Percentiles rank a stretch among this genome's conserved stretches.
Conservation (phyloP, 805 yeast genomes). For the Cyberlindnera maclurae region DNA sequence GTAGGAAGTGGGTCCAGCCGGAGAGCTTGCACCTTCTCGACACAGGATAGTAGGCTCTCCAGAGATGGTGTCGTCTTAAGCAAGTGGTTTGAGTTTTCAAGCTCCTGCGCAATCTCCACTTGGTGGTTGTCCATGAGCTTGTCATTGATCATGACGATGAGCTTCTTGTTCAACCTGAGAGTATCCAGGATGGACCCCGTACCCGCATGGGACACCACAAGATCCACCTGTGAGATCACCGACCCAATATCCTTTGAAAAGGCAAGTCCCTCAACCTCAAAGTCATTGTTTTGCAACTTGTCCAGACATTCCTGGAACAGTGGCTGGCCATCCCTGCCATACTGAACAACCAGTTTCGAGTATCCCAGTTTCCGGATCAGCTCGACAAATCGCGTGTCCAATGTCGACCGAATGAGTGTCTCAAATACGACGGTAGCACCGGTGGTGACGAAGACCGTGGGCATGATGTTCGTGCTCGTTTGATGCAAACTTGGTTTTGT, state of each 20-base stretch:
- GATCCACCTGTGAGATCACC: conserved; percentile 38
- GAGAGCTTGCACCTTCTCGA: conserved; percentile 9
- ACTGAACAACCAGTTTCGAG: conserved; percentile 45
- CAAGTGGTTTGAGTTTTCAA: conserved; percentile 30
- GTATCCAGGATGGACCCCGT: conserved; percentile 90
- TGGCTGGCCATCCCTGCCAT: conserved; percentile 35
- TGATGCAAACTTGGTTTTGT: background rate
- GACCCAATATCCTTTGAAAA: conserved; percentile 36
- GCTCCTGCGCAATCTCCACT: conserved; percentile 59
- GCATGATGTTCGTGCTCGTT: conserved; percentile 1
- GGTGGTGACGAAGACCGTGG: conserved; percentile 53
- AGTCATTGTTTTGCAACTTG: conserved; percentile 1
- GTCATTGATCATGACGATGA: conserved; percentile 67
- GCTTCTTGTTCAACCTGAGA: conserved; percentile 44
- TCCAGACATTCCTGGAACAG: conserved; percentile 14
- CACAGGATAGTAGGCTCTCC: conserved; percentile 13
- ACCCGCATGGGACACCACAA: conserved; percentile 84
- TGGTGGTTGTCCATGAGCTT: conserved; percentile 86
- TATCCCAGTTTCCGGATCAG: conserved; percentile 32
- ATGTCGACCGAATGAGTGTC: conserved; percentile 40
- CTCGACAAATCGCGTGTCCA: conserved; percentile 29
- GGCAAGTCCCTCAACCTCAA: conserved; percentile 38
- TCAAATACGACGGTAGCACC: conserved; percentile 90
- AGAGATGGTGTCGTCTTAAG: conserved; percentile 13
- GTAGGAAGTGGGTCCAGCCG: conserved; percentile 16